These are phyloP conservation scores for Leishmania arabica DNA, from an alignment of 208 protist genomes.

Conservation along the genomic window DNA sequence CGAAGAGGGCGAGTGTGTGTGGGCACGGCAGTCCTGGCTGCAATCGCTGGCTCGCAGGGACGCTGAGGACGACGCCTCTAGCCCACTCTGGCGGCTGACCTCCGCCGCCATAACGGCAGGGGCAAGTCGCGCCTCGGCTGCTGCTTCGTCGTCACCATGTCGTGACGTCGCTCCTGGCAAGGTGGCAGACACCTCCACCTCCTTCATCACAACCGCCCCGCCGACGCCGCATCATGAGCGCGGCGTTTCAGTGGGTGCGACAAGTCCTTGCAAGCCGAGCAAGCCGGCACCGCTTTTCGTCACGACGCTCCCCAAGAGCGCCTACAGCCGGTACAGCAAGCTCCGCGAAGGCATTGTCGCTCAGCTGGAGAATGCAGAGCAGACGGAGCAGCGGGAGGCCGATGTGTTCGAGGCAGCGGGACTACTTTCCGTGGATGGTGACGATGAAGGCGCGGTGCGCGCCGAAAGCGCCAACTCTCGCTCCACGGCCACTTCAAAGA, in stretches of 20 bases:
- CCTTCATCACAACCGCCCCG: not conserved
- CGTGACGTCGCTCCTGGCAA: not conserved
- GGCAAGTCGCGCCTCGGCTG: not conserved
- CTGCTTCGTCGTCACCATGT: not conserved
- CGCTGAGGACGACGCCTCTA: not conserved
- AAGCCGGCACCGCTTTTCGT: constrained; percentile 27
- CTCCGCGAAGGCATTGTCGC: constrained; percentile 20
- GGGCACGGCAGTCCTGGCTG: constrained; percentile 8
- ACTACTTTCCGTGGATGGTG: not conserved
- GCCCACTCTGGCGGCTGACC: not conserved
- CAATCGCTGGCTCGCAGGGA: not conserved
- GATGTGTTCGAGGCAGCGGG: not conserved
- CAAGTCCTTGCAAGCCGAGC: constrained; percentile 14
- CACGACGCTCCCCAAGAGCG: constrained; percentile 26
- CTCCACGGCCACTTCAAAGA: not conserved
- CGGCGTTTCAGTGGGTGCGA: not conserved
- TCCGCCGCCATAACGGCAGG: not conserved
- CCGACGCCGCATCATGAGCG: not conserved
- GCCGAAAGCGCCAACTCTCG: not conserved
- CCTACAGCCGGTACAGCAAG: constrained; percentile 20
- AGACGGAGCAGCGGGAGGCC: not conserved
- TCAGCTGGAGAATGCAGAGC: constrained; percentile 21
- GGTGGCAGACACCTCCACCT: not conserved
- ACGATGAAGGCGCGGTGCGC: not conserved
- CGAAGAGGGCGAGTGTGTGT: constrained; percentile 1